Evolutionary conservation across 768 basidiomycete species (phyloP).

Genomic region (Podaxis carcinomalis): DNA sequence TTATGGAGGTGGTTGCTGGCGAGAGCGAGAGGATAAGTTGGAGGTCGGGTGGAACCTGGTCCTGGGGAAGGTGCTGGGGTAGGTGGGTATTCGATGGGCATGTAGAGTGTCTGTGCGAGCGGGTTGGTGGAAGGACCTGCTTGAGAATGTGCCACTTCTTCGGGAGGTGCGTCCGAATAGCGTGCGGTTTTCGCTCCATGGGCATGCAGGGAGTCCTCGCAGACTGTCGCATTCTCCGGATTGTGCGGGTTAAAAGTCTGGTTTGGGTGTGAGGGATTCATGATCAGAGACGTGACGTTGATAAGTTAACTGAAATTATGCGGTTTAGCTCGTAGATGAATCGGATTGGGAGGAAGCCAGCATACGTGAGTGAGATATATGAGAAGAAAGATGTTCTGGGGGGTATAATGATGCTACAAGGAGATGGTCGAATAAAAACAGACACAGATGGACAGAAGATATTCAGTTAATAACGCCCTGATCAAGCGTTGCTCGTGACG

Average conservation of each 20-base stretch:
- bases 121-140: background rate
- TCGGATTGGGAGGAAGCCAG: background rate
- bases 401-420: background rate
- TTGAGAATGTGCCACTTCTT: background rate
- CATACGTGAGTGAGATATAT: background rate
- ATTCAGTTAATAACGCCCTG: background rate
- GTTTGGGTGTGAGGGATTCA: background rate
- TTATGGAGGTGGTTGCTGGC: constrained; percentile 13
- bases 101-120: constrained; percentile 29
- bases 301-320: constrained; percentile 1
- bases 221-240: background rate
- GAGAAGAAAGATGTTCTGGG: background rate
- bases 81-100: constrained; percentile 54
- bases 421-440: background rate
- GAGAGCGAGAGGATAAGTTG: constrained; percentile 17
- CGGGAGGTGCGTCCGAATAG: background rate
- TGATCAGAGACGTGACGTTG: background rate
- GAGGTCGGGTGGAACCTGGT: constrained; percentile 16
- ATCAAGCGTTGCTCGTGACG: background rate
- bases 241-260: background rate
- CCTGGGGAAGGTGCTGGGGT: constrained; percentile 62
- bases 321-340: background rate
- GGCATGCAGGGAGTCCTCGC: background rate
- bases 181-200: background rate
- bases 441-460: background rate